A percentile compares a stretch with the other conserved stretches of the same genome.
phyloP scores from a whole-genome alignment of 2,329 filamentous ascomycete genomes.

The Elsinoe necatrix region DNA sequence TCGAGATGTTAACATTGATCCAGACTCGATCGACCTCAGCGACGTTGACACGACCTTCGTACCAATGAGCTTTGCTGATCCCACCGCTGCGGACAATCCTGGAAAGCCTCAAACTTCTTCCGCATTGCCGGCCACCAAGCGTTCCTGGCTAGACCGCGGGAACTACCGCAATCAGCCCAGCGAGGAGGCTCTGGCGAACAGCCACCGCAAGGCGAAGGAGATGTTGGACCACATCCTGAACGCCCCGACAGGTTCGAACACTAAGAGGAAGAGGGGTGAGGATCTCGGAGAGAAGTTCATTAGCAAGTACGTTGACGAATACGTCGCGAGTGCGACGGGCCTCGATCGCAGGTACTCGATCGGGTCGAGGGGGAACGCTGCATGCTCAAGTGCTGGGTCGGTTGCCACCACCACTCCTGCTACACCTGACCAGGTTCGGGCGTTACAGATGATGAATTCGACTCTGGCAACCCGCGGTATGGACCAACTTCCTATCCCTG shows the following conservation, averaged over 20 bases:
- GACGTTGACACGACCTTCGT: not conserved
- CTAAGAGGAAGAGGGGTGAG: not conserved
- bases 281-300: not conserved
- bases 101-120: not conserved
- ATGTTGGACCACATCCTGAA: not conserved
- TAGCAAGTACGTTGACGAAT: not conserved
- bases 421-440: not conserved
- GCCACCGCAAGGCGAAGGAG: not conserved
- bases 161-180: not conserved
- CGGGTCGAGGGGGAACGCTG: not conserved
- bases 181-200: not conserved
- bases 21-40: not conserved
- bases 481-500: not conserved
- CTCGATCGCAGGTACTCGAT: not conserved
- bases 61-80: not conserved
- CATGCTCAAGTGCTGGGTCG: not conserved
- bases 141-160: not conserved
- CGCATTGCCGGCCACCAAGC: not conserved
- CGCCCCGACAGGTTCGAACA: not conserved
- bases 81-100: not conserved
- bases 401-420: not conserved
- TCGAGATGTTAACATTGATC: not conserved
- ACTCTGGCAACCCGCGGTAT: not conserved
- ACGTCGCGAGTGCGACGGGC: not conserved
- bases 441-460: not conserved